Conservation (phyloP, 2,329 filamentous ascomycete genomes). For the Orbilia oligospora region DNA sequence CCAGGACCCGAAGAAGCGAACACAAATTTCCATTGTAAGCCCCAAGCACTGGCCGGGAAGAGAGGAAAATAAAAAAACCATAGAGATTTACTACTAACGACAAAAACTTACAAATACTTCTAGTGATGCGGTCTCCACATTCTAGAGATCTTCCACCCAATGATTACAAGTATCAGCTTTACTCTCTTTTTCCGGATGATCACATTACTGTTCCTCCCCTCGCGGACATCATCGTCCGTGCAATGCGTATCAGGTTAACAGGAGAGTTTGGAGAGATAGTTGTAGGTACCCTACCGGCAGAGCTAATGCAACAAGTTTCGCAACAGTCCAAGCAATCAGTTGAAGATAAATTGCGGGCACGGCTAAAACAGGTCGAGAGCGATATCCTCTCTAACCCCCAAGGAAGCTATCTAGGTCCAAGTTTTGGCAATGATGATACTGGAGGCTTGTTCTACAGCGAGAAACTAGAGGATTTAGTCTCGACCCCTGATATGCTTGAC, state of each 20-base stretch:
- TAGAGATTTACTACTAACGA: background rate
- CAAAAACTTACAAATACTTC: no score
- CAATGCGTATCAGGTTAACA: background rate
- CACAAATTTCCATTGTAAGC: constrained; percentile 2
- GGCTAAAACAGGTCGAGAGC: no score
- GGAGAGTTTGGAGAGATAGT: background rate
- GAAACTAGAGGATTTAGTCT: background rate
- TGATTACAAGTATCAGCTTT: constrained; percentile 6
- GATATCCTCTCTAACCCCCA: background rate
- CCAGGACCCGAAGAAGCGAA: constrained; percentile 2
- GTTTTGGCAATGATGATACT: background rate
- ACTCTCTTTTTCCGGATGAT: background rate
- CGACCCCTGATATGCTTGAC: background rate
- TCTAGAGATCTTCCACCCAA: background rate
- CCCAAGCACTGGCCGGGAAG: no score
- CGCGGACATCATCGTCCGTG: background rate
- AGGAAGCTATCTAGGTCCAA: background rate
- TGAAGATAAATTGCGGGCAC: background rate
- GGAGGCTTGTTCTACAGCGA: background rate
- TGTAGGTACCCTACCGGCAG: background rate
- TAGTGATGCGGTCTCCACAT: constrained; percentile 3
- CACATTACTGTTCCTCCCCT: background rate
- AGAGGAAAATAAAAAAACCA: no score
- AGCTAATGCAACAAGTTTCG: background rate
- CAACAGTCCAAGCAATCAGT: background rate